Conservation (phyloP, 805 yeast species). For the Spencermartinsiella europaea region DNA sequence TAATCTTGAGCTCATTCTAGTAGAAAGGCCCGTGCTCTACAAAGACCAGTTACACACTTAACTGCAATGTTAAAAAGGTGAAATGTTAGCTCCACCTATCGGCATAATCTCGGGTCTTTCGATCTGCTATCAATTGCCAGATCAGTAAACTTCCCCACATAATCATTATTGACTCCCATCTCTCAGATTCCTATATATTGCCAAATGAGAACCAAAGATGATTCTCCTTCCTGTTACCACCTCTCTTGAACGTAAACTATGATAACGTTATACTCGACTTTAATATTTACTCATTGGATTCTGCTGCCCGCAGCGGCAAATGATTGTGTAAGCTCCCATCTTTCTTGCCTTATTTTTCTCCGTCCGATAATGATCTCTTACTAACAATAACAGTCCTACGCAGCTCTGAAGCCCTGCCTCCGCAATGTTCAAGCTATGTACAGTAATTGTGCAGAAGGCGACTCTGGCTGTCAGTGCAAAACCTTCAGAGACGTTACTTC, state of each 20-base stretch:
- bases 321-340: neutral
- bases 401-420: conserved; percentile 5
- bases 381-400: neutral
- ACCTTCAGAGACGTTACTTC: conserved; percentile 5
- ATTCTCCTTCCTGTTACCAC: too few relatives aligned
- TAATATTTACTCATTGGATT: too few relatives aligned
- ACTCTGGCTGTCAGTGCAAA: conserved; percentile 7
- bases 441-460: conserved; percentile 7
- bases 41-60: too few relatives aligned
- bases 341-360: neutral
- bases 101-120: neutral
- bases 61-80: too few relatives aligned
- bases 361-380: neutral
- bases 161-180: too few relatives aligned
- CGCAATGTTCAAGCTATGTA: conserved; percentile 3
- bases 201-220: too few relatives aligned
- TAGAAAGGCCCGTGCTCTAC: too few relatives aligned
- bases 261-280: too few relatives aligned
- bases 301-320: neutral
- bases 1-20: neutral
- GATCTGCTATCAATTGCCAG: neutral
- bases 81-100: too few relatives aligned
- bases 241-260: too few relatives aligned
- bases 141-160: neutral
- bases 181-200: too few relatives aligned